These are phyloP conservation scores for Pichia sp. DNA, from an alignment of 1,139 yeast genomes.

Conservation along the genomic window DNA sequence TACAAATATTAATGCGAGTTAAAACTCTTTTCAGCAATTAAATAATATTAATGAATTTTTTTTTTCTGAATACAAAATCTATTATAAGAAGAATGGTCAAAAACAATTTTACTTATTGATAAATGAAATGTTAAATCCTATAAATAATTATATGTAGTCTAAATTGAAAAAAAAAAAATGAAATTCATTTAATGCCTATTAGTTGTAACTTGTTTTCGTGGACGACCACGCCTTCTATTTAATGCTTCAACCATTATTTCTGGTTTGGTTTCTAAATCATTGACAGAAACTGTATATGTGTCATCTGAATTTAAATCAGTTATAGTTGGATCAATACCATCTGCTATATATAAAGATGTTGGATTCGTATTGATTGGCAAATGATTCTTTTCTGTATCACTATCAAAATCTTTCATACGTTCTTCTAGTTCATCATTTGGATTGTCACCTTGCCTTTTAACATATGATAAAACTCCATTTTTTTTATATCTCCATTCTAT, in stretches of 20 bases:
- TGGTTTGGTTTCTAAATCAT: conserved; percentile 12
- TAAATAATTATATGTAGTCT: no score
- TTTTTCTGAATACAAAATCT: no score
- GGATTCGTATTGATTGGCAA: neutral
- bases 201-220: conserved; percentile 8
- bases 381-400: conserved; percentile 1
- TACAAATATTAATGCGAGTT: no score
- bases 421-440: conserved; percentile 8
- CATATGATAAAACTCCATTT: conserved; percentile 26
- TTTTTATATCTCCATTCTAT: conserved; percentile 27
- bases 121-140: no score
- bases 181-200: no score
- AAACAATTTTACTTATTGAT: no score
- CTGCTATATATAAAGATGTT: no score
- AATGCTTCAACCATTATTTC: conserved; percentile 16
- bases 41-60: no score
- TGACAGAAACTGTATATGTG: conserved; percentile 5
- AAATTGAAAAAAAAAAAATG: no score
- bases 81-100: no score
- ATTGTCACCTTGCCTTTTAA: conserved; percentile 15
- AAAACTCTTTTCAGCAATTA: no score
- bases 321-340: no score
- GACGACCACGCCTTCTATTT: conserved; percentile 17
- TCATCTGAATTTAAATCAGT: neutral
- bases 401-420: conserved; percentile 11